Evolutionary conservation across 1,284 basidiomycete species (phyloP), one percentile per base, ranked within the genome.

Genomic region (Spongiforma sp.): DNA sequence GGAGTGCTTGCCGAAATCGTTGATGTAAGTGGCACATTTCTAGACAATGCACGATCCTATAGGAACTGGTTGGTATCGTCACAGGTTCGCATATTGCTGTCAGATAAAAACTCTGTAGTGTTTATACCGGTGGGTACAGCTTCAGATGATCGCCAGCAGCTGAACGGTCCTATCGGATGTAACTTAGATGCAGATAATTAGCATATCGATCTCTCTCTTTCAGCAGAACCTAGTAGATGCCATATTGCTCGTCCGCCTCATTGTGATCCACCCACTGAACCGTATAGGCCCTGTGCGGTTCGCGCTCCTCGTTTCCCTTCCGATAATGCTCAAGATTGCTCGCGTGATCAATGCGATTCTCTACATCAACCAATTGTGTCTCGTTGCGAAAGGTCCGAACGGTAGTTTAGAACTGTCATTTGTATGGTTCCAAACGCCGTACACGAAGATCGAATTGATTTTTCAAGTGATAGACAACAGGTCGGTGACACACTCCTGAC

Each of bases 391-490:
- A 19, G 71, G 69, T 14, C 65, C 67, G 24, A 52, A 33, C 69
- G 5, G 67, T 59, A 12, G 11, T 64, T 34, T 59, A 68, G 54
- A 59, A 53, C 2, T n/a, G 12, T 72, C 21, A 58, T 24, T 14
- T 11, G 55, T 64, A 8, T 78, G 75, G 75, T 59, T 52, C 19
- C 34, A 65, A 15, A 66, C 61, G 5, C 77, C 73, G 5, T 78
- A 71, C 58, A 60, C 78, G 11, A 78, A 78, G 58, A 76, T 78
- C 2, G 77, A 77, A 62, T 79, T 77, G 77, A 68, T 65, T n/a
- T 61, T 68, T 21, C 75, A 77, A 62, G 36, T 76, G 50, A 58
- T 70, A 28, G 72, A 73, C 36, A 73, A 76, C 24, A 73, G 72
- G 41, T 43, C 12, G 21, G 41, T 19, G 17, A 43, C 19, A 15